phyloP scores from a whole-genome alignment of 2,329 filamentous ascomycete species.

The Botrytis paeoniae region DNA sequence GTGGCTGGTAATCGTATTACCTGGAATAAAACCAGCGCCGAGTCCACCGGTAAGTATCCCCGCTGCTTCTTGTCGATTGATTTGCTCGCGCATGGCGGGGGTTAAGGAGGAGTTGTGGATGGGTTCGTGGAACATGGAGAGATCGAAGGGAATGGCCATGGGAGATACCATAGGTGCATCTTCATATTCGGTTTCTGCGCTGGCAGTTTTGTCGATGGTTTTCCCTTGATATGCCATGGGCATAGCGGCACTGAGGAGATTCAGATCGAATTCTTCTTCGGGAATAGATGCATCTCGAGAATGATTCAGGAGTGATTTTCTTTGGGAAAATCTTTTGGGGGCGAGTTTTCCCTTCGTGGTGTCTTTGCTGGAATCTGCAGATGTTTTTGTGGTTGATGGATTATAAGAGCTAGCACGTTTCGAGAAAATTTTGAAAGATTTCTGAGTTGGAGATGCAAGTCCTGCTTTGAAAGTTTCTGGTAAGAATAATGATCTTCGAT shows the following conservation, averaged over 20 bases:
- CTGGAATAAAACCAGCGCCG: slow-evolving; percentile 51
- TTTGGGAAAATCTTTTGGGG: slow-evolving; percentile 25
- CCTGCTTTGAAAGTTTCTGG: slow-evolving; percentile 29
- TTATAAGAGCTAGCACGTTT: slow-evolving; percentile 4
- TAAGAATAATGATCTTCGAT: slow-evolving; percentile 20
- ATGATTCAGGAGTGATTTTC: slow-evolving; percentile 27
- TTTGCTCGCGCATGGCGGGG: slow-evolving; percentile 28
- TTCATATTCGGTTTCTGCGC: slow-evolving; percentile 27
- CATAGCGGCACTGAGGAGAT: slow-evolving; percentile 30
- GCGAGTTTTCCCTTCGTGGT: background rate
- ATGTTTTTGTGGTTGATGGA: background rate
- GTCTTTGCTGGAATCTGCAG: background rate
- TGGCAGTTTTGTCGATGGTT: slow-evolving; percentile 26
- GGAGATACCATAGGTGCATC: slow-evolving; percentile 23
- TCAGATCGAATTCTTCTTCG: slow-evolving; percentile 35
- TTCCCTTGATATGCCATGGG: slow-evolving; percentile 29
- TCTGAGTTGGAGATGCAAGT: slow-evolving; percentile 22
- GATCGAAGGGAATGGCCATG: slow-evolving; percentile 26
- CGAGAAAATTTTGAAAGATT: background rate
- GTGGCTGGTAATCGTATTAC: slow-evolving; percentile 47
- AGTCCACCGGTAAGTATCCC: slow-evolving; percentile 58
- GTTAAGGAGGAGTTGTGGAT: slow-evolving; percentile 22
- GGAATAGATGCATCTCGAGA: slow-evolving; percentile 30
- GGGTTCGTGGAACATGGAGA: slow-evolving; percentile 34
- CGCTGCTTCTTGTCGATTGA: slow-evolving; percentile 45